Evolutionary conservation across 352 stramenopile genomes (phyloP), one percentile per base, ranked within the genome.

Genomic region (Globisporangium solare): DNA sequence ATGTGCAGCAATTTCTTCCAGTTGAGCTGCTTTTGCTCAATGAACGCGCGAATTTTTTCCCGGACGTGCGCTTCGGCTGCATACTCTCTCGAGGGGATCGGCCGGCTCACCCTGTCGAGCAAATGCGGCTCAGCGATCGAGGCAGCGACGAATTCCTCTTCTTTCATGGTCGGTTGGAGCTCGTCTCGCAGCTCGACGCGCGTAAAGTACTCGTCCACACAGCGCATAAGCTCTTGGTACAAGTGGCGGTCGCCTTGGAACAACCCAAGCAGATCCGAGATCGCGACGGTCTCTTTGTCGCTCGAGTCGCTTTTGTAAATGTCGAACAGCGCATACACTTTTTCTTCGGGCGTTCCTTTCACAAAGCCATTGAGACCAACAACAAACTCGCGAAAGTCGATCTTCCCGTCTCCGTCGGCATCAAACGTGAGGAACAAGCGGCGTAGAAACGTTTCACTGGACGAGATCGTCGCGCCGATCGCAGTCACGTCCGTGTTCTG

Each of bases 351-450:
- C 13, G 67, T 67, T 22, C 72, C 72, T 17, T 65, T 63, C 18
- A 71, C 67, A 51, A 82, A 73, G 22, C 59, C 58, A 53, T 79
- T 76, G 50, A 82, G 61, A 0, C 72, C 72, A 3, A 82, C 57
- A 47, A 82, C 66, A 48, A 82, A 82, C 62, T 82, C 72, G 37
- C 67, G 66, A 48, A 82, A 74, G 58, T 82, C 69, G 51, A 82
- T 78, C 13, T 66, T 67, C 41, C 72, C 69, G 22, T 81, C 68
- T 17, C 69, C 61, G 27, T 81, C 72, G n/a, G 41, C 47, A 55
- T 78, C 72, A 50, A 82, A 79, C 27, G 66, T 64, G 12, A 60
- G 45, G 56, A 79, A 82, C 37, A 82, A 57, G 2, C 72, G 72
- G 7, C 61, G 56, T n/a, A 79, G 41, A 20, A 82, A 76, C 13